A percentile compares a stretch with the other conserved stretches of the same genome.
Evolutionary conservation across 2,329 filamentous ascomycete species (phyloP).

Genomic region (Aspergillus ustus): DNA sequence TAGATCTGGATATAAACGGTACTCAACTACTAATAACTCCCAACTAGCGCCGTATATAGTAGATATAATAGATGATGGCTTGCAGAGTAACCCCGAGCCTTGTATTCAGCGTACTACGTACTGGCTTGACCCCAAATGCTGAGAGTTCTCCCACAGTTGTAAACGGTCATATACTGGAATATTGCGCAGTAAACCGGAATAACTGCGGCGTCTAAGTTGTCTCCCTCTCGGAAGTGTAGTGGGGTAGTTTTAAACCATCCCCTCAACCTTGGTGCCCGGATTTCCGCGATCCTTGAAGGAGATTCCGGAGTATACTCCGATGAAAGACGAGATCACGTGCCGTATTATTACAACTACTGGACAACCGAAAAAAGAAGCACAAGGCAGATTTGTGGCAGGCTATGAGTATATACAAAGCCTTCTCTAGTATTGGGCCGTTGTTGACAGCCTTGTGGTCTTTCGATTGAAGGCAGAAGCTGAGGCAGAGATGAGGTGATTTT

Average conservation of each 20-base stretch:
- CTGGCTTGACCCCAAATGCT: too few relatives aligned
- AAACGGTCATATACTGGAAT: not conserved
- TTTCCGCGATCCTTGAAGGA: not conserved
- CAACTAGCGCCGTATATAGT: not conserved
- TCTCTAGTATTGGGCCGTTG: not conserved
- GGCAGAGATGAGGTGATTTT: slow-evolving; percentile 6
- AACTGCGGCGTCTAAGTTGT: not conserved
- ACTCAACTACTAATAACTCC: not conserved
- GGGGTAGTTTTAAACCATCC: not conserved
- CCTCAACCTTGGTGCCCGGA: not conserved
- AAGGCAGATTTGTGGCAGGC: not conserved
- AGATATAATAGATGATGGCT: not conserved
- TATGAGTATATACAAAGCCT: not conserved
- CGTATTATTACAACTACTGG: not conserved
- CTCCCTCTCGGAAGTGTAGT: not conserved
- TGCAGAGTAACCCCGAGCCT: not conserved
- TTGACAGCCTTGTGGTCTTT: not conserved
- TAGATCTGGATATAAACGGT: not conserved
- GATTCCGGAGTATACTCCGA: slow-evolving; percentile 2
- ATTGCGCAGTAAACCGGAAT: not conserved
- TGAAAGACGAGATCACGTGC: not conserved
- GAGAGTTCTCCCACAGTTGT: too few relatives aligned
- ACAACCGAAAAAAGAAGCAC: not conserved
- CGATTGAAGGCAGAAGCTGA: not conserved
- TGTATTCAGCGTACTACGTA: too few relatives aligned